Evolutionary conservation across 805 yeast genomes (phyloP), one percentile per base, ranked within the genome.

Genomic region (Ogataea populi-albae): DNA sequence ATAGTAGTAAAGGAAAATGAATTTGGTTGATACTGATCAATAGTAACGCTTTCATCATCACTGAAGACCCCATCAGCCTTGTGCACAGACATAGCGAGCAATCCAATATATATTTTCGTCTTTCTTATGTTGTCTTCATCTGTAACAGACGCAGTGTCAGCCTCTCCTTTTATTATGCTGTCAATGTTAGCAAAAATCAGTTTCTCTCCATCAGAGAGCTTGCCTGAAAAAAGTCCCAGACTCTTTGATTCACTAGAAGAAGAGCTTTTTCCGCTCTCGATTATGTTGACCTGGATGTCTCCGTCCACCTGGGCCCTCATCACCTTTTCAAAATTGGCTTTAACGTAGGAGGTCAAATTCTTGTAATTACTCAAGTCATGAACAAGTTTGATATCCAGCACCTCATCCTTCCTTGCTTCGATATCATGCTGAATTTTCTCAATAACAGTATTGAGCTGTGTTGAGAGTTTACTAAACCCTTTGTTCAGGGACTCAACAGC

Each of bases 151-250:
- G 9, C 15, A 7, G 15, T 25, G 17, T 7, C 17, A 11, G 18
- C 19, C 27, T 31, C 40, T n/a, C 24, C 28, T 16, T 45, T 50
- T 34, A 81, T 71, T n/a, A 80, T 77, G 35, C 79, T 77, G 20
- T 87, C 96, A 49, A 91, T 70, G 54, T 87, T 89, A 4, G 97
- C 98, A 50, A 76, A 71, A 26, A 94, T 83, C 40, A 93, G 72
- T 58, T 93, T 91, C 52, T 85, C 94, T 10, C 93, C 97, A 57
- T 87, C 95, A 28, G 78, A 73, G 1, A 78, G 52, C 45, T 83
- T 82, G 6, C 97, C 97, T 15, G 71, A 65, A 55, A 88, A 86
- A 47, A 85, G 58, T 43, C 82, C 81, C 50, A 91, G 71, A 32
- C 75, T 75, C 20, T 73, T 68, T 19, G 41, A 30, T 21, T 55